Conservation (phyloP, 352 stramenopile species). For the Lagenidium sp. region DNA sequence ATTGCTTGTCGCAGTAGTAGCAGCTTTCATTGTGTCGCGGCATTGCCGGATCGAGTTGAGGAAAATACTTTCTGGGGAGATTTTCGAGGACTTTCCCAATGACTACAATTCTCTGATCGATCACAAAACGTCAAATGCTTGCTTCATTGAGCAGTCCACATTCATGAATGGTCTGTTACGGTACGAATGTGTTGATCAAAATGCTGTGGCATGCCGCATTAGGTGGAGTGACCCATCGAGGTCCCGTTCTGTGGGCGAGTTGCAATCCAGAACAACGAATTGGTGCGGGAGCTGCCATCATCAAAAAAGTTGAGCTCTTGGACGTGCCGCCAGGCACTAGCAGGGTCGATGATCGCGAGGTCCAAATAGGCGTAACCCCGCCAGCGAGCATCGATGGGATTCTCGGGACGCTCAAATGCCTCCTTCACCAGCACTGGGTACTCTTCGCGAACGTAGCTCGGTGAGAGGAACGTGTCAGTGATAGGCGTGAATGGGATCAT, state of each 20-base stretch:
- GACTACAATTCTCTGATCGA: conserved; percentile 90
- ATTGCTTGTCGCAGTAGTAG: not conserved
- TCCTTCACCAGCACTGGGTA: conserved; percentile 69
- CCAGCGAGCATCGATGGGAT: conserved; percentile 75
- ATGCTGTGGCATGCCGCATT: too few species aligned
- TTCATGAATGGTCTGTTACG: too few species aligned
- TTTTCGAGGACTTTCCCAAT: conserved; percentile 61
- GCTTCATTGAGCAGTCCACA: too few species aligned
- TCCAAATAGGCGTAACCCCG: conserved; percentile 80
- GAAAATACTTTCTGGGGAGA: conserved; percentile 67
- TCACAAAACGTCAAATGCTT: too few species aligned
- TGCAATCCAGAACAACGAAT: conserved; percentile 87
- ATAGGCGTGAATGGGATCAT: conserved; percentile 89
- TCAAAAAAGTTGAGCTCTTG: conserved; percentile 72
- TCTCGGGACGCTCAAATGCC: conserved; percentile 43
- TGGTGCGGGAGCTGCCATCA: conserved; percentile 80
- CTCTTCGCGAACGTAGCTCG: conserved; percentile 64
- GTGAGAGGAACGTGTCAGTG: conserved; percentile 60
- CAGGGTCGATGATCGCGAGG: conserved; percentile 72
- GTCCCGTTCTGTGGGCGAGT: conserved; percentile 33
- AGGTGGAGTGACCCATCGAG: too few species aligned
- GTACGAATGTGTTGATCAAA: too few species aligned
- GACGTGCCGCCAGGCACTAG: conserved; percentile 56
- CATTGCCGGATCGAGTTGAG: conserved; percentile 46
- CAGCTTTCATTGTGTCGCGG: too few species aligned